phyloP scores from a whole-genome alignment of 805 yeast genomes.

The Kodamaea nitidulidarum region DNA sequence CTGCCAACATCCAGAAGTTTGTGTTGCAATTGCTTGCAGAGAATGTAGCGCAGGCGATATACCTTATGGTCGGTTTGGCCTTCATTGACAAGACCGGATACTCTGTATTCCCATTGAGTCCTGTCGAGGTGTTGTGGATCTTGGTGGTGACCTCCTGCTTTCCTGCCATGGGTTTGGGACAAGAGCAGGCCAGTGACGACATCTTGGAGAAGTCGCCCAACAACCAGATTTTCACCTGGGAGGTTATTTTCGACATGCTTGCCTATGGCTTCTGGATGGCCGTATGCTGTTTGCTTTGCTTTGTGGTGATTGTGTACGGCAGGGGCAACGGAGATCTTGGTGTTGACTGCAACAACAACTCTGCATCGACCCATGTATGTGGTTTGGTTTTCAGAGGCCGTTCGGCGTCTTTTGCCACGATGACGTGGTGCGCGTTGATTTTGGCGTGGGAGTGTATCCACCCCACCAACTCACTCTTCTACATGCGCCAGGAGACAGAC shows the following conservation, averaged over 20 bases:
- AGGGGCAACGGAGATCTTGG: constrained; percentile 66
- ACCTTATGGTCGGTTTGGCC: constrained; percentile 68
- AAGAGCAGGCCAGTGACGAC: constrained; percentile 61
- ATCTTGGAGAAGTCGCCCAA: constrained; percentile 64
- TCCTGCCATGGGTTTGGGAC: constrained; percentile 82
- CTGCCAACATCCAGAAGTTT: constrained; percentile 72
- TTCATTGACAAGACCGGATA: constrained; percentile 58
- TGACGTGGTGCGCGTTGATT: constrained; percentile 83
- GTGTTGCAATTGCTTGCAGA: constrained; percentile 69
- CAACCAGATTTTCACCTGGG: constrained; percentile 61
- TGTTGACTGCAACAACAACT: constrained; percentile 50
- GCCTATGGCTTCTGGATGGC: constrained; percentile 77
- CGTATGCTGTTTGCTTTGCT: constrained; percentile 59
- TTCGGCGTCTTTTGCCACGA: constrained; percentile 70
- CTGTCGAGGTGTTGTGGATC: constrained; percentile 78
- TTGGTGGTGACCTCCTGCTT: constrained; percentile 75
- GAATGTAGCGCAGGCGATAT: constrained; percentile 61
- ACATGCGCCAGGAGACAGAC: constrained; percentile 63
- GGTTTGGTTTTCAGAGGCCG: constrained; percentile 67
- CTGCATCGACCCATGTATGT: constrained; percentile 42
- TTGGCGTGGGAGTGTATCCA: constrained; percentile 85
- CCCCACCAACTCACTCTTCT: constrained; percentile 63
- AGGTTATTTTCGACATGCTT: constrained; percentile 63
- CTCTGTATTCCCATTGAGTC: constrained; percentile 77
- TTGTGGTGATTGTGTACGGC: constrained; percentile 64